A percentile compares a stretch with the other conserved stretches of the same genome.
phyloP scores from a whole-genome alignment of 116 monocot species.

The Cymodocea nodosa region DNA sequence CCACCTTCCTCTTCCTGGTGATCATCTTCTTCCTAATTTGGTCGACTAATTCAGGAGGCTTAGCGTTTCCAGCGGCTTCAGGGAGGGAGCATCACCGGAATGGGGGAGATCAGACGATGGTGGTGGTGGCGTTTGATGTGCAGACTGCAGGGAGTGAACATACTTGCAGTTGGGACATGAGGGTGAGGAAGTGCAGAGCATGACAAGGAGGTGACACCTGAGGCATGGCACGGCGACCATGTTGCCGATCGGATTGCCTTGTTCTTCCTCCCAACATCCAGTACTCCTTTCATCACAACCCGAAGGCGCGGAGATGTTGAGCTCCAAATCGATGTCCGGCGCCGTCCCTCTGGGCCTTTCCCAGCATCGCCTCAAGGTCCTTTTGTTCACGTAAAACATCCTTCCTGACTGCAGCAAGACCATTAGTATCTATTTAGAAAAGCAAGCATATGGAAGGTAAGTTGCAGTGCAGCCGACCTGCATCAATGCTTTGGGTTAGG shows the following conservation, averaged over 20 bases:
- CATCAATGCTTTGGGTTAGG: not conserved
- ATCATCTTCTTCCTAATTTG: not conserved
- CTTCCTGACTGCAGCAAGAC: conserved; percentile 60
- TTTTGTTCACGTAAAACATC: conserved; percentile 89
- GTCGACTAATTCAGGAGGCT: conserved; percentile 64
- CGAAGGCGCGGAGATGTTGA: conserved; percentile 48
- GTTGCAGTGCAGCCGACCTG: not conserved
- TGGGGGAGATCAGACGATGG: not conserved
- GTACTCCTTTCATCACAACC: conserved; percentile 1
- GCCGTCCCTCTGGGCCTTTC: conserved; percentile 50
- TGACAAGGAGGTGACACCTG: conserved; percentile 84
- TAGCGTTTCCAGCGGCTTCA: conserved; percentile 58
- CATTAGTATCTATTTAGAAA: not conserved
- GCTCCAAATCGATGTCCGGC: conserved; percentile 58
- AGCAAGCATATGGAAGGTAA: not conserved
- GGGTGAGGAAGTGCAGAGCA: conserved; percentile 76
- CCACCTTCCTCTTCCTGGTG: too few relatives aligned
- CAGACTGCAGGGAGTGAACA: conserved; percentile 36
- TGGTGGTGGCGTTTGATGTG: conserved; percentile 2
- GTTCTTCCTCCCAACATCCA: not conserved
- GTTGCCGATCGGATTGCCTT: conserved; percentile 17
- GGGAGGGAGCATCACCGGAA: not conserved
- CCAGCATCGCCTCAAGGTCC: conserved; percentile 71
- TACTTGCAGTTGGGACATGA: conserved; percentile 91
- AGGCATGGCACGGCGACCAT: conserved; percentile 78